phyloP scores from a whole-genome alignment of 2,329 filamentous ascomycete species.

The Exophiala xenobiotica region DNA sequence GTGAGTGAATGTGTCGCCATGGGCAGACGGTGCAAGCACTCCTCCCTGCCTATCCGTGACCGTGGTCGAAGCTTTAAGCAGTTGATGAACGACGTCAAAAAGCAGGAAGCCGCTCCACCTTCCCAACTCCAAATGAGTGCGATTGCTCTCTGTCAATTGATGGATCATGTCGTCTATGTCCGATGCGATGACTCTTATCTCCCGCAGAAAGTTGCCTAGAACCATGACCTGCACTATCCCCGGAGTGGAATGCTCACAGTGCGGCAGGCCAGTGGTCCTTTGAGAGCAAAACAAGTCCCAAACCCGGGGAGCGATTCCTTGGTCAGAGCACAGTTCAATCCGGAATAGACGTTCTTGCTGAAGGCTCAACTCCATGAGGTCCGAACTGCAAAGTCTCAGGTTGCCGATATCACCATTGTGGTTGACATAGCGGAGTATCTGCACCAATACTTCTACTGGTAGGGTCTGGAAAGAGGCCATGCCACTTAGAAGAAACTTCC shows the following conservation, averaged over 20 bases:
- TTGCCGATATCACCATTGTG: conserved; percentile 14
- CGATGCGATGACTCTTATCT: conserved; percentile 4
- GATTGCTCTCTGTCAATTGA: neutral
- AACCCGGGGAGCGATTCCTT: conserved; percentile 6
- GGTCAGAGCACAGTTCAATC: conserved; percentile 1
- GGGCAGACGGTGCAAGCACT: conserved; percentile 5
- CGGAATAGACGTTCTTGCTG: conserved; percentile 2
- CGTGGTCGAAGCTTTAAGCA: conserved; percentile 9
- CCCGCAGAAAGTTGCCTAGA: conserved; percentile 10
- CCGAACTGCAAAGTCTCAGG: conserved; percentile 6
- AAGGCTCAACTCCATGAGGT: neutral
- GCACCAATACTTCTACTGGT: conserved; percentile 13
- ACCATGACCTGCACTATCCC: conserved; percentile 2
- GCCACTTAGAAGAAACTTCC: no score
- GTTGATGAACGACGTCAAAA: conserved; percentile 10
- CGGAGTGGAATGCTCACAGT: neutral
- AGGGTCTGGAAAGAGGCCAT: conserved; percentile 10
- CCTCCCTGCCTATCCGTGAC: conserved; percentile 2
- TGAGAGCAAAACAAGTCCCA: conserved; percentile 2
- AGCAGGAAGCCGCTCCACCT: conserved; percentile 13
- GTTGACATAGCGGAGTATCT: conserved; percentile 13
- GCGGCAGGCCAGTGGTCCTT: neutral
- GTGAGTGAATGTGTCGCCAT: conserved; percentile 3
- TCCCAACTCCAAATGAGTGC: neutral
- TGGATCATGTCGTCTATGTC: conserved; percentile 4